Base-by-base conservation (phyloP, 2,329 filamentous ascomycete genomes). In the Neonectria ditissima region DNA sequence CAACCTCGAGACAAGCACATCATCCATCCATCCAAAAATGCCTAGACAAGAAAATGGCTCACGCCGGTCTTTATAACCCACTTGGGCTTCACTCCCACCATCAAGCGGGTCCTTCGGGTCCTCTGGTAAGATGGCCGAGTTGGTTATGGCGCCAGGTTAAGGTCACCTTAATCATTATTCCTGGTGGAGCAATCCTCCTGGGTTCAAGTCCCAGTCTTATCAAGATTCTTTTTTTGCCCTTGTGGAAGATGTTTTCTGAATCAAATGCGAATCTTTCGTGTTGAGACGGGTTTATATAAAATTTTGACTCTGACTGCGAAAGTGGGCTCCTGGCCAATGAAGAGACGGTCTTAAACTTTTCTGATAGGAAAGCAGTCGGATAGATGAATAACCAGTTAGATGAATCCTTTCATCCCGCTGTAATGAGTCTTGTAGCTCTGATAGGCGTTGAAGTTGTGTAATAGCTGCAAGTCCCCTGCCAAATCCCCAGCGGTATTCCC, bases 91-190 rank as follows among this genome's bases (percentile, higher is more conserved):
- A 2, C 9, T 6, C 14, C 30, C 8, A 4, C 16, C 56, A 64
- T 57, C 59, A 63, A 65, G 65, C 59, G 65, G 65, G 44, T 65
- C 65, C 52, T 22, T 34, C n/a, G 51, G 34, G 56, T 30, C 47
- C 28, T 52, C 43, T 28, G 66, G 66, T 66, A 61, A 68, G 64
- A 68, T 68, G 66, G 66, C 66, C 66, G 66, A 68, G 66, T 67
- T 67, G 65, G 65, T 67, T 67, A 67, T 67, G 65, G 65, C 65
- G 65, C 44, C 65, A 67, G 65, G 65, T 67, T 67, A 67, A 67
- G 65, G 65, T 65, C 55, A 67, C 65, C 63, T 67, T 67, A 67
- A 65, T 45, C 55, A 56, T 50, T 16, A 56, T 67, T 67, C 65
- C 65, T 67, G 65, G 47, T 67, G 65, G 65, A 67, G 65, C 65